Base-by-base conservation (phyloP, 495 filamentous ascomycete species). In the Polyplosphaeria fusca region DNA sequence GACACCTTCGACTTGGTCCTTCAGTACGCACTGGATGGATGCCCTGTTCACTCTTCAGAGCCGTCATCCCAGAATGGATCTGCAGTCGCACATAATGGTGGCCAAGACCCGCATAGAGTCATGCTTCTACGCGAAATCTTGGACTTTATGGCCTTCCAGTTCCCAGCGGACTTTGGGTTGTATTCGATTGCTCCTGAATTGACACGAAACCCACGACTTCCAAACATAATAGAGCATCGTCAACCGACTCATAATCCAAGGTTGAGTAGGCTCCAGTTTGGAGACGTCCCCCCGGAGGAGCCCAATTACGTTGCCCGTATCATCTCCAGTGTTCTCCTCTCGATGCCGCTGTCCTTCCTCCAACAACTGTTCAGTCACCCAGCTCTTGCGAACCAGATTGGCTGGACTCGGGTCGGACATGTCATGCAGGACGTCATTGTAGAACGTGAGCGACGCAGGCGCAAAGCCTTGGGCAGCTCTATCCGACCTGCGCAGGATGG, bases 261-360 rank as follows among this genome's bases (percentile, higher is more conserved):
- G 0, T 67, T 86, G 4, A 80, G 79, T 47, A 70, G 70, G 43
- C 86, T 88, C 63, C 78, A 79, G 56, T 88, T 88, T 59, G 85
- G 85, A 9, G 84, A 88, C 54, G 67, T 80, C 5, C 73, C 79
- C 11, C 64, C 74, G 0, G 69, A 78, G 9, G 73, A 57, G 16
- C 61, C 62, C n/a, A 67, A 63, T 61, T 66, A 62, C 26, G 65
- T 65, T 55, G 71, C 73, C 4, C 71, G 63, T 1, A 63, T 76
- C 2, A 68, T 88, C 3, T 87, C 85, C 0, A 82, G 77, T 39
- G 73, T 86, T 43, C 61, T 88, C 7, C 68, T 87, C 30, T 85
- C 86, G 44, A 67, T 87, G 1, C 85, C 85, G 0, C 85, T 84
- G 58, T 66, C 74, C 12, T 63, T 81, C 22, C 73, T 87, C 30